Base-by-base conservation (phyloP, 75 land plant species). In the Ceratopteris richardii region DNA sequence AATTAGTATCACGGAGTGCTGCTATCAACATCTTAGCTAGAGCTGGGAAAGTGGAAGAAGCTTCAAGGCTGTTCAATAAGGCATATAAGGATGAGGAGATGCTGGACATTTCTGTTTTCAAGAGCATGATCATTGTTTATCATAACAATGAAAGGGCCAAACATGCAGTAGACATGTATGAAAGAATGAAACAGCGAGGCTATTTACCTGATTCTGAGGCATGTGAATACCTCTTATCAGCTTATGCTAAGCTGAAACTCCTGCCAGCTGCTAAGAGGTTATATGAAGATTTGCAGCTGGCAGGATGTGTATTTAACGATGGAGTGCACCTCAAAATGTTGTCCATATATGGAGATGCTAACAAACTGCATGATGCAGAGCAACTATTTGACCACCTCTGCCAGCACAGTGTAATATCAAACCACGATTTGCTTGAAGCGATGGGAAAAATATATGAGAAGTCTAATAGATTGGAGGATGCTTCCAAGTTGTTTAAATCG, bases 41-140 rank as follows among this genome's bases (percentile, higher is more conserved):
- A 57, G 96, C 96, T 28, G 96, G 88, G 24, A 72, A 82, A 41
- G 28, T 90, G 25, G 98, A 94, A 65, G 98, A 94, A 70, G 98
- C 96, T 5, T 75, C 78, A 0, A 83, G 86, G 81, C 69, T 90
- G 44, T 94, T 85, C 33, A 70, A 79, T 11, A 79, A 69, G 37
- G 85, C 87, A 18, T 57, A 71, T 29, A 65, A 83, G 48, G 71
- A 71, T 22, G 90, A 79, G 7, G 90, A 89, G 61, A 60, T 86
- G 7, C 86, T 81, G 55, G 83, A 90, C 54, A 72, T 80, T 24
- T 60, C 81, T 19, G 79, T 77, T 0, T 94, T 78, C 48, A 62
- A 69, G 41, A 66, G 62, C 47, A 79, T 94, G 88, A 81, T 94
- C 51, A 72, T 73, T 19, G 74, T 90, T 20, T 83, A 63, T 27